phyloP scores from a whole-genome alignment of 2,329 filamentous ascomycete species.

The Sporothrix inflata region DNA sequence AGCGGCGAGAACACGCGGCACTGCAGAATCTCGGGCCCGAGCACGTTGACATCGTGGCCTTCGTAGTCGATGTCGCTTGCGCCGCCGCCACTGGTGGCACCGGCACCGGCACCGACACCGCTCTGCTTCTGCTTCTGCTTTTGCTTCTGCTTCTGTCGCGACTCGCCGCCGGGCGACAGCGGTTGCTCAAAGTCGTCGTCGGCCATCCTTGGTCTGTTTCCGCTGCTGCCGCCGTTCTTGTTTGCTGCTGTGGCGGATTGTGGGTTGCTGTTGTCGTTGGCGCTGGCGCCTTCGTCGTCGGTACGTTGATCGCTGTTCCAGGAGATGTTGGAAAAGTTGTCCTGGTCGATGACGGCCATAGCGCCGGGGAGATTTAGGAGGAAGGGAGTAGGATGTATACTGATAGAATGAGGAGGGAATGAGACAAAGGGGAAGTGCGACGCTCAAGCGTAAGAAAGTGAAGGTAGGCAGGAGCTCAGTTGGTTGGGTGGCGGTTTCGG shows the following conservation, averaged over 20 bases:
- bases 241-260: constrained; percentile 43
- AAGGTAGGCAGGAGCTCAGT: constrained; percentile 7
- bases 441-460: constrained; percentile 7
- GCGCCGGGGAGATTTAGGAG: constrained; percentile 4
- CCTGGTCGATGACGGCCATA: constrained; percentile 58
- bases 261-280: constrained; percentile 40
- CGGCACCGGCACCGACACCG: constrained; percentile 43
- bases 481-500: constrained; percentile 22
- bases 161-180: constrained; percentile 24
- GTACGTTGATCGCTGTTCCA: constrained; percentile 67
- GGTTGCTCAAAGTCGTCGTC: constrained; percentile 29
- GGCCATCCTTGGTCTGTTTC: constrained; percentile 22
- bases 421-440: constrained; percentile 7
- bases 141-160: constrained; percentile 31
- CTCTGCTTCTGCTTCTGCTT: constrained; percentile 45
- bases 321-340: constrained; percentile 80
- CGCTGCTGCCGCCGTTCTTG: constrained; percentile 46
- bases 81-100: constrained; percentile 49
- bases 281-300: constrained; percentile 46
- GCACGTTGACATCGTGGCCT: constrained; percentile 61
- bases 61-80: constrained; percentile 56
- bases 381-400: constrained; percentile 12
- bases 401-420: background rate
- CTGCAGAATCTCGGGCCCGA: constrained; percentile 76
- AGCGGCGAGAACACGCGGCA: constrained; percentile 81